These are phyloP conservation scores for Colletotrichum sidae DNA, from an alignment of 2,329 filamentous ascomycete species.

Conservation along the genomic window DNA sequence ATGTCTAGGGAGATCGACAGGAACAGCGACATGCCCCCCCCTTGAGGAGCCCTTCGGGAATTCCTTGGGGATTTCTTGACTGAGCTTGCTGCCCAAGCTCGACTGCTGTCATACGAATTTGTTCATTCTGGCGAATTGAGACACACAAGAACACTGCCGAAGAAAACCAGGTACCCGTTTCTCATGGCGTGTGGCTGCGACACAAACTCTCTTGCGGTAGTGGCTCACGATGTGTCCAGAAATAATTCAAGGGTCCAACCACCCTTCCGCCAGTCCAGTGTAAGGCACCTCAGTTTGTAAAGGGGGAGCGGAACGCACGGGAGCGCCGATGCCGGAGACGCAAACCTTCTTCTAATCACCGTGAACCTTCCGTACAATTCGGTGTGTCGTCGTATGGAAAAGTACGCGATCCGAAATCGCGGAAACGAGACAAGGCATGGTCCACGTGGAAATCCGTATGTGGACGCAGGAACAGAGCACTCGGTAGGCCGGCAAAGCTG, in stretches of 20 bases:
- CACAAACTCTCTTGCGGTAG: constrained; percentile 16
- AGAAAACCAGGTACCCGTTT: constrained; percentile 1
- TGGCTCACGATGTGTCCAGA: constrained; percentile 12
- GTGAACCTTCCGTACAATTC: constrained; percentile 19
- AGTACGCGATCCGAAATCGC: background rate
- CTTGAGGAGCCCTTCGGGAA: too few relatives aligned
- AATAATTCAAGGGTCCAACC: constrained; percentile 33
- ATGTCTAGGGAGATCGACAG: constrained; percentile 32
- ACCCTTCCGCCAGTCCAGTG: background rate
- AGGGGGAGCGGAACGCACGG: constrained; percentile 37
- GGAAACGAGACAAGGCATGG: constrained; percentile 10
- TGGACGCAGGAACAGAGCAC: constrained; percentile 26
- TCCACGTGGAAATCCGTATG: constrained; percentile 18
- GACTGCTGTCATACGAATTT: background rate
- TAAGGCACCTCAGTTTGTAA: background rate
- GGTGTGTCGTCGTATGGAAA: constrained; percentile 10
- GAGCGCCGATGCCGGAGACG: constrained; percentile 12
- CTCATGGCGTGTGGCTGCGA: background rate
- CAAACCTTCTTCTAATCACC: background rate
- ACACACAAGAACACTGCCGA: background rate
- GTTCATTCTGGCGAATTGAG: background rate
- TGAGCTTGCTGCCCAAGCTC: constrained; percentile 2
- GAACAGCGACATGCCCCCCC: constrained; percentile 14
- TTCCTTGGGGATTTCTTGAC: background rate
- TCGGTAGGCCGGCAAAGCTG: constrained; percentile 13